These are phyloP conservation scores for Medakamo hakoo DNA, from an alignment of 139 green algal genomes.

Conservation along the genomic window DNA sequence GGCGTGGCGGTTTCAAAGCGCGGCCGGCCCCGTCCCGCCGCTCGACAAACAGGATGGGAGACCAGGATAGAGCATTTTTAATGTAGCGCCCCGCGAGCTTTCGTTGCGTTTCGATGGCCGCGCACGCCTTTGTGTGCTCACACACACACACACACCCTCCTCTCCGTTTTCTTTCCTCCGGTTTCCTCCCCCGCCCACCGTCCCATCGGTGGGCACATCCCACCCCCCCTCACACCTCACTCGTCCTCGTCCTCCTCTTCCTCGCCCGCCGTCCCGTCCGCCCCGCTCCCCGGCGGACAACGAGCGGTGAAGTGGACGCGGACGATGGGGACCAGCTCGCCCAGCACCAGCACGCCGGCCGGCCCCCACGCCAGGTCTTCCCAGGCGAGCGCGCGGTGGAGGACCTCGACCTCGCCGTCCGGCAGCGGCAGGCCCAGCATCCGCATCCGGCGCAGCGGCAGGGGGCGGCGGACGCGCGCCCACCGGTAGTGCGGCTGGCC, in stretches of 20 bases:
- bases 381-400: constrained; percentile 45
- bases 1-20: constrained; percentile 22
- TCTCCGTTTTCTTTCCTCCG: too few species aligned
- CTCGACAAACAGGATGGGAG: not conserved
- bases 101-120: too few species aligned
- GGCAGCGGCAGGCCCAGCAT: constrained; percentile 49
- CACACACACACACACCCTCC: too few species aligned
- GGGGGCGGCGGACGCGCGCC: constrained; percentile 24
- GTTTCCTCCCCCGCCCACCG: too few species aligned
- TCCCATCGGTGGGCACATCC: too few species aligned
- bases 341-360: not conserved
- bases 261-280: too few species aligned
- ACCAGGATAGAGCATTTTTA: not conserved
- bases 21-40: constrained; percentile 13
- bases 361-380: constrained; percentile 32
- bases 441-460: constrained; percentile 29
- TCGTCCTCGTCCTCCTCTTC: not conserved
- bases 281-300: too few species aligned
- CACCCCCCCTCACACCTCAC: not conserved
- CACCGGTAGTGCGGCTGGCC: constrained; percentile 39
- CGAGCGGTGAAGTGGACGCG: not conserved
- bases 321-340: not conserved
- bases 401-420: constrained; percentile 22
- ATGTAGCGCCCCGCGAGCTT: too few species aligned
- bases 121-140: too few species aligned